Conservation (phyloP, 1,284 basidiomycete species). For the Megacollybia platyphylla region DNA sequence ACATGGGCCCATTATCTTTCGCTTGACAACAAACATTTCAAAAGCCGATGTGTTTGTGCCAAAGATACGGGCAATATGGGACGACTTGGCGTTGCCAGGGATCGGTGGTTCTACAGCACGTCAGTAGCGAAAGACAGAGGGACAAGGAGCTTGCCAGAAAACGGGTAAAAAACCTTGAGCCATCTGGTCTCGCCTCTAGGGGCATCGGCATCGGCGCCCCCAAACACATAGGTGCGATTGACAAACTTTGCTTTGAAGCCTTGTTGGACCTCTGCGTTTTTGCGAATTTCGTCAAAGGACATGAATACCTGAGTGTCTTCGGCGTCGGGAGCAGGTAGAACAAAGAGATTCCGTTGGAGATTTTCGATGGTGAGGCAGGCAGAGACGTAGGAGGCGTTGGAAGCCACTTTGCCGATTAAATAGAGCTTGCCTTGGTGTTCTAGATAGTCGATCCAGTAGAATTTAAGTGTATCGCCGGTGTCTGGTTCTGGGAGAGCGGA, state of each 20-base stretch:
- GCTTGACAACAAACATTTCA: conserved; percentile 89
- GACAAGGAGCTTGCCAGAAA: conserved; percentile 42
- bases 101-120: conserved; percentile 37
- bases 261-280: conserved; percentile 62
- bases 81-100: conserved; percentile 62
- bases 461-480: conserved; percentile 53
- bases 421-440: conserved; percentile 73
- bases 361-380: conserved; percentile 82
- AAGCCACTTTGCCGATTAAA: conserved; percentile 82
- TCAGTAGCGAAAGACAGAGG: not conserved
- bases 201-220: conserved; percentile 53
- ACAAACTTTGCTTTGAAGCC: conserved; percentile 78
- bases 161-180: conserved; percentile 88
- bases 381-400: conserved; percentile 74
- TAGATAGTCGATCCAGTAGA: conserved; percentile 91
- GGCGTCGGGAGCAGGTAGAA: conserved; percentile 75
- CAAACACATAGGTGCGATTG: conserved; percentile 88
- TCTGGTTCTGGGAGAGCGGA: too few relatives aligned
- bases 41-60: conserved; percentile 93
- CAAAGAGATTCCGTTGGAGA: conserved; percentile 86
- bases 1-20: conserved; percentile 98
- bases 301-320: conserved; percentile 72
- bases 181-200: conserved; percentile 76
- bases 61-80: conserved; percentile 81
- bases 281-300: conserved; percentile 78